Evolutionary conservation across 768 basidiomycete genomes (phyloP).

Genomic region (Ramaria rubella): DNA sequence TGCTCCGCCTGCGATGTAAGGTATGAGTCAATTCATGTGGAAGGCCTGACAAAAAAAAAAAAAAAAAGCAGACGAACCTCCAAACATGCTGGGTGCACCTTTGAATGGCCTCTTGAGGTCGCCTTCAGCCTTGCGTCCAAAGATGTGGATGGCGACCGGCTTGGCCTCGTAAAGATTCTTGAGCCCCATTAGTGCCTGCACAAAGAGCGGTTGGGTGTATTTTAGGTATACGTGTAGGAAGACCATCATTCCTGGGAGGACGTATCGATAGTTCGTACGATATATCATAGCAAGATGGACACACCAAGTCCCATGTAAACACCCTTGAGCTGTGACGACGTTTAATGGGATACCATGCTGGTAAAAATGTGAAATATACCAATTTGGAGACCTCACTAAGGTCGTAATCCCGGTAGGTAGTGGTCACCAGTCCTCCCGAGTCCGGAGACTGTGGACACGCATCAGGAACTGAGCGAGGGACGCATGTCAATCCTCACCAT

Average conservation of each 20-base stretch:
- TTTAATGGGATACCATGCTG: too few species aligned
- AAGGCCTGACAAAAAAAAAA: too few species aligned
- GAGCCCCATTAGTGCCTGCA: slow-evolving; percentile 91
- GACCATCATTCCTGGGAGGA: slow-evolving; percentile 75
- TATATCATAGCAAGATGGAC: slow-evolving; percentile 1
- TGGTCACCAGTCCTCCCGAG: slow-evolving; percentile 73
- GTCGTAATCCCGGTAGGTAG: slow-evolving; percentile 92
- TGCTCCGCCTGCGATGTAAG: slow-evolving; percentile 41
- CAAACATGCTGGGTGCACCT: slow-evolving; percentile 60
- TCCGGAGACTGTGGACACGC: slow-evolving; percentile 45
- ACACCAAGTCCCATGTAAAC: slow-evolving; percentile 36
- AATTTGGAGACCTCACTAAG: slow-evolving; percentile 80
- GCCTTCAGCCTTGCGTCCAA: slow-evolving; percentile 74
- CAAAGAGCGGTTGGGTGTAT: slow-evolving; percentile 94
- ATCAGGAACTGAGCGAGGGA: not conserved
- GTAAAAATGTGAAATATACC: slow-evolving; percentile 19
- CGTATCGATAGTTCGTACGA: not conserved
- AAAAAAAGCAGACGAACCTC: slow-evolving; percentile 37
- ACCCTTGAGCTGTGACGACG: slow-evolving; percentile 25
- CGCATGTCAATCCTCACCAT: too few species aligned
- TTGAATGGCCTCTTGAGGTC: slow-evolving; percentile 91
- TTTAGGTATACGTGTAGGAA: slow-evolving; percentile 93
- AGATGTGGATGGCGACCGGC: slow-evolving; percentile 71
- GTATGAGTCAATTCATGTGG: not conserved
- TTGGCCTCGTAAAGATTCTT: slow-evolving; percentile 88